A percentile compares a stretch with the other conserved stretches of the same genome.
These are phyloP conservation scores for Takashimella tepidaria DNA, from an alignment of 1,284 basidiomycete genomes.

Conservation along the genomic window DNA sequence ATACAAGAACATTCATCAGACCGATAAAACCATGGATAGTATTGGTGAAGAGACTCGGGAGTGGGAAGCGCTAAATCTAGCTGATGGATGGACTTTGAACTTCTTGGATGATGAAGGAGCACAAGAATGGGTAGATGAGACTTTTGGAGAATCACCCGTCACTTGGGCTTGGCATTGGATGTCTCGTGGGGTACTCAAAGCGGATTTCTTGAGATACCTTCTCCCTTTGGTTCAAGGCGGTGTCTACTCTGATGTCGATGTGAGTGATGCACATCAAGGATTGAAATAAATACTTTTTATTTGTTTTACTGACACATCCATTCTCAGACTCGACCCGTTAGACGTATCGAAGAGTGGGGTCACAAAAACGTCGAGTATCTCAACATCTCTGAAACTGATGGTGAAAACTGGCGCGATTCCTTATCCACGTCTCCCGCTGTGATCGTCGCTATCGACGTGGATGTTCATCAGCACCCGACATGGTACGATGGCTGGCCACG, in stretches of 20 bases:
- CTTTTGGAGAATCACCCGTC: conserved; percentile 21
- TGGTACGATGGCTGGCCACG: conserved; percentile 39
- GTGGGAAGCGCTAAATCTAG: conserved; percentile 27
- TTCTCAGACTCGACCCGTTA: conserved; percentile 28
- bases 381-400: conserved; percentile 29
- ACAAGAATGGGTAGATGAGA: conserved; percentile 32
- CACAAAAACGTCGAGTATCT: conserved; percentile 22
- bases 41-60: conserved; percentile 9
- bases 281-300: neutral
- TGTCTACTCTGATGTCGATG: conserved; percentile 47
- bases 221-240: conserved; percentile 47
- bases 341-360: conserved; percentile 43
- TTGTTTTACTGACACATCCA: conserved; percentile 5
- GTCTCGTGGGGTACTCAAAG: conserved; percentile 42
- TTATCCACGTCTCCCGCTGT: conserved; percentile 34
- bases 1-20: conserved; percentile 38
- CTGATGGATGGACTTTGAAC: conserved; percentile 36
- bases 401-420: conserved; percentile 17
- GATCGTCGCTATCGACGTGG: conserved; percentile 46
- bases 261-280: conserved; percentile 19
- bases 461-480: conserved; percentile 34
- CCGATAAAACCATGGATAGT: conserved; percentile 27
- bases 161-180: conserved; percentile 41
- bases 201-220: conserved; percentile 48
- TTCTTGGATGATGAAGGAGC: conserved; percentile 42